Base-by-base conservation (phyloP, 257 asterid species). In the Cordia subcordata region DNA sequence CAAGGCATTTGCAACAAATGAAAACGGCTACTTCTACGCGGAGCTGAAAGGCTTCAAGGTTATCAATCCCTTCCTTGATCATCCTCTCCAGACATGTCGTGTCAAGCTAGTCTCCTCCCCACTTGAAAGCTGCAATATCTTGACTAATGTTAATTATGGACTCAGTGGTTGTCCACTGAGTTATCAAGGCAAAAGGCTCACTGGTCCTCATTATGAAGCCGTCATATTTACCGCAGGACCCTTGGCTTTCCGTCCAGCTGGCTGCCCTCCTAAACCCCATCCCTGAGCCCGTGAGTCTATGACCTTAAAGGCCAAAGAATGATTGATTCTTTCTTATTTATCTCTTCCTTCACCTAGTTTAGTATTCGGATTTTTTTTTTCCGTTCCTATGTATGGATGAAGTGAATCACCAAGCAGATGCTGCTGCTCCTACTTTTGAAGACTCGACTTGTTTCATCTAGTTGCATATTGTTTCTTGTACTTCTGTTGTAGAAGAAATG, bases 71-170 rank as follows among this genome's bases (percentile, higher is more conserved):
- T 67, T 85, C 69, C 76, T 91, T 78, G 98, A 91, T 72, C 98
- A 91, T 73, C 98, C 95, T 16, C 82, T 91, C 13, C 98, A 91
- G 20, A 67, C 98, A 10, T 91, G 98, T 82, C 77, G 72, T n/a
- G 94, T 81, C n/a, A 91, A 80, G 61, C 67, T 85, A 49, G 94
- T 91, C 22, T 80, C 89, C n/a, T 91, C 96, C 8, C 95, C 96
- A 19, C 68, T 57, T 17, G 51, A 67, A 22, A 68, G 61, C 27
- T 91, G 96, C 60, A 78, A 82, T 55, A 62, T 73, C 59, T 83
- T 81, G 51, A 78, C 96, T 6, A 83, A 88, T 62, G 82, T 85
- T 56, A 88, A 91, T 38, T 76, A 83, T 68, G 98, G 96, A 38
- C 82, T 91, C 64, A 65, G 70, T 13, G 95, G 98, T 5, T 84